These are phyloP conservation scores for Blastobotrys persicus DNA, from an alignment of 1,139 yeast genomes.

Conservation along the genomic window DNA sequence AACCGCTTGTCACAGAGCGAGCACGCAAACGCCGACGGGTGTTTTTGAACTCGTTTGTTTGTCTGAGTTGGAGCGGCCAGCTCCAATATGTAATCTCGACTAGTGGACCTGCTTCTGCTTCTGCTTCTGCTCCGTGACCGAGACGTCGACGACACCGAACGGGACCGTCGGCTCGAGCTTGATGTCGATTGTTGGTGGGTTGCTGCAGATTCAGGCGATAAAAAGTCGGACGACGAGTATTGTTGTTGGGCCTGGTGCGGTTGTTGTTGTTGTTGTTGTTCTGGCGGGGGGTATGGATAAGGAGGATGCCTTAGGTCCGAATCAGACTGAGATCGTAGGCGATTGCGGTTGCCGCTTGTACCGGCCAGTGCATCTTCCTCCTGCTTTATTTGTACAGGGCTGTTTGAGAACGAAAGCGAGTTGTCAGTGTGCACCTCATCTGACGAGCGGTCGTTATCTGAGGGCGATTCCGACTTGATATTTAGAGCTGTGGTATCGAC, in stretches of 20 bases:
- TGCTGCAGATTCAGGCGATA: conserved; percentile 18
- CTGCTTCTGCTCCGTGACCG: conserved; percentile 21
- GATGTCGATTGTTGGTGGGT: neutral
- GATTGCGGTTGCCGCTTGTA: conserved; percentile 13
- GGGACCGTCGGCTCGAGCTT: conserved; percentile 17
- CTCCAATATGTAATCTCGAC: conserved; percentile 38
- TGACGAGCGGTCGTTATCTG: neutral
- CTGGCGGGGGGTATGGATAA: conserved; percentile 8
- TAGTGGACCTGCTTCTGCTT: conserved; percentile 28
- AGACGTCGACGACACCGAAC: conserved; percentile 19
- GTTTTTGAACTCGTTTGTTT: conserved; percentile 62
- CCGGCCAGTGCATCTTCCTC: no score
- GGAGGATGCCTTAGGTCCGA: conserved; percentile 19
- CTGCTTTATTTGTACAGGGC: neutral
- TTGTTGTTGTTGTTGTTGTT: conserved; percentile 14
- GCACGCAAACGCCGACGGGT: conserved; percentile 80
- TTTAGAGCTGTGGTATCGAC: neutral
- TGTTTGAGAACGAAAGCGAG: neutral
- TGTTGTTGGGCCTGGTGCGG: conserved; percentile 9
- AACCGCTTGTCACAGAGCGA: conserved; percentile 81
- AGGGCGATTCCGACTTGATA: neutral
- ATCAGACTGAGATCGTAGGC: conserved; percentile 29
- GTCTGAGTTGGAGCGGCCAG: conserved; percentile 36
- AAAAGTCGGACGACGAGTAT: conserved; percentile 10
- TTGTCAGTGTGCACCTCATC: neutral